Percentiles rank a stretch among this genome's conserved stretches.
phyloP scores from a whole-genome alignment of 768 basidiomycete species.

The Phlebiopsis flavidoalba region DNA sequence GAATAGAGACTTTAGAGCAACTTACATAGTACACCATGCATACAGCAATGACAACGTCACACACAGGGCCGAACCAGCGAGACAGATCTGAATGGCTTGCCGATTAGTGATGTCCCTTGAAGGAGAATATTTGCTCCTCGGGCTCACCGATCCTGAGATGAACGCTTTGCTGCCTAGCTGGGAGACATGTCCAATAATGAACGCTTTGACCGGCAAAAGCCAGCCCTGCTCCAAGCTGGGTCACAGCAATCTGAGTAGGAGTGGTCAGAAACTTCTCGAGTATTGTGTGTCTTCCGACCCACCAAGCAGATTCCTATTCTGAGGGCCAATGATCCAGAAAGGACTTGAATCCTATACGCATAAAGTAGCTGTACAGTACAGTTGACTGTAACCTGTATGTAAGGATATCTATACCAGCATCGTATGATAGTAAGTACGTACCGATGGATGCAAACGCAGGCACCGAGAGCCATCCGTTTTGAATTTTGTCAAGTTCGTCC shows the following conservation, averaged over 20 bases:
- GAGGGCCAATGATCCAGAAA: not conserved
- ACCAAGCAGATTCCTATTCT: not conserved
- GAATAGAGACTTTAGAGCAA: no score
- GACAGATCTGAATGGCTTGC: slow-evolving; percentile 17
- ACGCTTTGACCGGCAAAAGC: not conserved
- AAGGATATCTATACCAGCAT: not conserved
- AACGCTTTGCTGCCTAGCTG: not conserved
- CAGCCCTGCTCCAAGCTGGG: not conserved
- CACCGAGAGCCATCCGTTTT: not conserved
- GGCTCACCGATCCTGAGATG: not conserved
- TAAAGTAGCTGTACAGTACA: not conserved
- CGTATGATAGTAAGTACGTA: not conserved
- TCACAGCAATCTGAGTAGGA: not conserved
- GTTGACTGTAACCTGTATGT: not conserved
- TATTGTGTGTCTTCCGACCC: no score
- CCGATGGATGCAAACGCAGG: not conserved
- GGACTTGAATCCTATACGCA: not conserved
- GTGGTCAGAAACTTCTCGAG: not conserved
- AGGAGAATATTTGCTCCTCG: not conserved
- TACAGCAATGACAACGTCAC: slow-evolving; percentile 24
- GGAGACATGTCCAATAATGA: not conserved
- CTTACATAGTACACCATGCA: slow-evolving; percentile 18
- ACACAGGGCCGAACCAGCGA: slow-evolving; percentile 12
- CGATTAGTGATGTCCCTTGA: not conserved
- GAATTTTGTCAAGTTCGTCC: not conserved